Base-by-base conservation (phyloP, 2,329 filamentous ascomycete species). In the Phoma sp. region DNA sequence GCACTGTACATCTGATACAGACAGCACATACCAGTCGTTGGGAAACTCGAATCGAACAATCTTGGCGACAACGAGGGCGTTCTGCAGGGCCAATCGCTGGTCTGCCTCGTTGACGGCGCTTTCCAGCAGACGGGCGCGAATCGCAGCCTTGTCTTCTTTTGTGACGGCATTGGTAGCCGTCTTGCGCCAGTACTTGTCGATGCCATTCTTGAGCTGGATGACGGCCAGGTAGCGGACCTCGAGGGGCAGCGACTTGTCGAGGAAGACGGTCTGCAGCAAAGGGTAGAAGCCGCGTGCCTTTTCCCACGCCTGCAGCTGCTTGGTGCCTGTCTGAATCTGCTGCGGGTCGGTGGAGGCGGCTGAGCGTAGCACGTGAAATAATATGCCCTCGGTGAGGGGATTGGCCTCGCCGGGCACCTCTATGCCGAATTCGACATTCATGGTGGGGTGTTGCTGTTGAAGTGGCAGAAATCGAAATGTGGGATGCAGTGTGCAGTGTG, bases 171-270 rank as follows among this genome's bases (percentile, higher is more conserved):
- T 86, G 52, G 89, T 84, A 44, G 91, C 86, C 31, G 90, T 90
- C 72, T 83, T 91, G 71, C 95, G 85, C 95, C 95, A 99, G 76
- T 92, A 92, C 72, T 89, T 92, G 73, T 98, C 94, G 75, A 98
- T 93, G 51, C 93, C 95, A 74, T 98, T 97, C 74, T 98, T 98
- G 49, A 99, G 83, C 72, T 96, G 91, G 64, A 98, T 96, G 54
- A 98, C 86, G 50, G 94, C 90, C 10, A 97, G 87, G 69, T 96
- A 92, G 58, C 95, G 90, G 48, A 94, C 85, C 68, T 96, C 88
- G 54, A 85, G 77, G 1, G 91, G 90, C 1, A 96, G 80, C 2
- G 86, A 86, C 58, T 86, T 87, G 77, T 96, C 90, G 60, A 96
- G 83, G 73, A 93, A 97, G 32, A 92, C 85, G 64, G 88, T 84